A percentile compares a stretch with the other conserved stretches of the same genome.
These are phyloP conservation scores for Nelumbo lutea DNA, from an alignment of 164 flowering plant species.

Conservation along the genomic window DNA sequence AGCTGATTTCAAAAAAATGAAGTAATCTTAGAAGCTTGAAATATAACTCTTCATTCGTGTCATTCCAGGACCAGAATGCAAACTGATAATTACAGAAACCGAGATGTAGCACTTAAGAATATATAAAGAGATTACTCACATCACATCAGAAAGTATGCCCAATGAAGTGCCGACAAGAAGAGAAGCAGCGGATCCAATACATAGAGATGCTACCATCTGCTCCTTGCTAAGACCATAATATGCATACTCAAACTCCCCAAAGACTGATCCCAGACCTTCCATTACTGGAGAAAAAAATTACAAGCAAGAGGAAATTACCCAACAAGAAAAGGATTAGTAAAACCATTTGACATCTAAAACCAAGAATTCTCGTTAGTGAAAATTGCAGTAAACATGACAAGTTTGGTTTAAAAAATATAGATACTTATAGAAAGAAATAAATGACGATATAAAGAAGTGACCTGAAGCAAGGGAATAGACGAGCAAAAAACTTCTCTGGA, in stretches of 20 bases:
- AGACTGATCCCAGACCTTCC: conserved; percentile 74
- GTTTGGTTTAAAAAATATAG: too few relatives aligned
- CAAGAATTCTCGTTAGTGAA: too few relatives aligned
- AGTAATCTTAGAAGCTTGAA: too few relatives aligned
- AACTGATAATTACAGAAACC: background rate
- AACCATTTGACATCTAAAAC: too few relatives aligned
- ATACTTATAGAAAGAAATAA: too few relatives aligned
- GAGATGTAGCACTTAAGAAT: background rate
- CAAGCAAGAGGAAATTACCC: too few relatives aligned
- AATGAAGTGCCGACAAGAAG: conserved; percentile 48
- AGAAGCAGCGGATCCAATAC: conserved; percentile 52
- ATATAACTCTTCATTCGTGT: background rate
- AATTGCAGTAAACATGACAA: too few relatives aligned
- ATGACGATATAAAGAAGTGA: conserved; percentile 10
- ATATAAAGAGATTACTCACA: conserved; percentile 44
- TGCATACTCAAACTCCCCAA: conserved; percentile 71
- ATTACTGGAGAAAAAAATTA: conserved; percentile 32
- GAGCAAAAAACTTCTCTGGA: conserved; percentile 57
- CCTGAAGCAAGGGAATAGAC: conserved; percentile 68
- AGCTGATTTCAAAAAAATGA: background rate
- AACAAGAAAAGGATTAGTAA: too few relatives aligned
- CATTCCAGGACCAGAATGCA: background rate
- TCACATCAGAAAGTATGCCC: conserved; percentile 66
- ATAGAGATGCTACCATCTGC: conserved; percentile 45
- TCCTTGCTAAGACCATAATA: conserved; percentile 55